Evolutionary conservation across 352 stramenopile species (phyloP).

Genomic region (Globisporangium perplexum): DNA sequence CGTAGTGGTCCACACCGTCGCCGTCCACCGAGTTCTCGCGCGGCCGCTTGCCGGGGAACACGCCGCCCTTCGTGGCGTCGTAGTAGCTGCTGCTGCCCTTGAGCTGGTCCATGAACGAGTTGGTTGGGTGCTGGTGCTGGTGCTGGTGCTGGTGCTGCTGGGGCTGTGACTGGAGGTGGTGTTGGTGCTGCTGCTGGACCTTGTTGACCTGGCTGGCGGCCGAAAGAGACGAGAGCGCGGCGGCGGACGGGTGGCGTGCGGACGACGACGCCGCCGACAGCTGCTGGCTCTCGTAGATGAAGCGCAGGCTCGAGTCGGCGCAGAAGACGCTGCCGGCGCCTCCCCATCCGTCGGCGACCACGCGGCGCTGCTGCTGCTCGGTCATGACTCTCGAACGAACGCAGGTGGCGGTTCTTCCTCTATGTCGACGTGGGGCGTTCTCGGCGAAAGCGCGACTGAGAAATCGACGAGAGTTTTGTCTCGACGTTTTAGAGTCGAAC

Average conservation of each 20-base stretch:
- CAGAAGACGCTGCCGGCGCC: slow-evolving; percentile 66
- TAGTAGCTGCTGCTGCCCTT: slow-evolving; percentile 9
- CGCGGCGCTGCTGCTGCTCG: slow-evolving; percentile 38
- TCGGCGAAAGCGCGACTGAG: slow-evolving; percentile 3
- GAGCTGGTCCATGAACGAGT: slow-evolving; percentile 16
- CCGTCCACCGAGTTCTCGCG: slow-evolving; percentile 11
- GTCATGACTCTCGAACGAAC: neutral
- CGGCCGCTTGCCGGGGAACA: slow-evolving; percentile 14
- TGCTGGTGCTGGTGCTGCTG: neutral
- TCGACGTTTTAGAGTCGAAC: too few species aligned
- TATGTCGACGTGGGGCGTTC: too few species aligned
- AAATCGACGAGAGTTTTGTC: too few species aligned
- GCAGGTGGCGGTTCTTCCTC: too few species aligned
- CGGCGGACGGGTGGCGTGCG: slow-evolving; percentile 11
- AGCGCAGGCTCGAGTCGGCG: slow-evolving; percentile 74
- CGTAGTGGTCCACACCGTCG: slow-evolving; percentile 47
- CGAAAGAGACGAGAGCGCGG: slow-evolving; percentile 29
- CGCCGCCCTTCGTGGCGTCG: neutral
- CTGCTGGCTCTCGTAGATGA: slow-evolving; percentile 62
- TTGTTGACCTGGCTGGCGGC: neutral
- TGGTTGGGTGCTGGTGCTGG: neutral
- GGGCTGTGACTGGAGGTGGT: slow-evolving; percentile 1
- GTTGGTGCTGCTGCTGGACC: neutral
- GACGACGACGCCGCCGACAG: neutral
- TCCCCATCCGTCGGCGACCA: slow-evolving; percentile 70